A percentile compares a stretch with the other conserved stretches of the same genome.
Evolutionary conservation across 345 rosid genomes (phyloP).

Genomic region (Anacardium occidentale): DNA sequence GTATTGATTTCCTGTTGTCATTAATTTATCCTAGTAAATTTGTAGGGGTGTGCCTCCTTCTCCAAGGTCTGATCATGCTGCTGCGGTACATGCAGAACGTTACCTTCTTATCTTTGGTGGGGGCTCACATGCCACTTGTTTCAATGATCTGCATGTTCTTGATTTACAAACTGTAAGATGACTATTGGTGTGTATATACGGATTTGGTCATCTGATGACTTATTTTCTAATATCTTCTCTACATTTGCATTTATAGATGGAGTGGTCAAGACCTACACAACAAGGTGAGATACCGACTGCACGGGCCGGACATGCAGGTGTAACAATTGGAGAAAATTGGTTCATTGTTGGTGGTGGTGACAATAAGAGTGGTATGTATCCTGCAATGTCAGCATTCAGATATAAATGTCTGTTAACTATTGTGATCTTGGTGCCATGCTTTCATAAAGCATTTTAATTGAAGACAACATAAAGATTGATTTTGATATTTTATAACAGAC

Average conservation of each 20-base stretch:
- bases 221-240: conserved; percentile 11
- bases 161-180: conserved; percentile 91
- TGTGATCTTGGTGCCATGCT: background rate
- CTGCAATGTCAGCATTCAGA: conserved; percentile 18
- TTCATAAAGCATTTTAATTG: background rate
- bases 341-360: conserved; percentile 99
- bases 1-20: conserved; percentile 11
- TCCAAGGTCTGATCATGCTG: conserved; percentile 98
- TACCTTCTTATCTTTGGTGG: conserved; percentile 98
- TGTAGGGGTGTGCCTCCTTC: conserved; percentile 92
- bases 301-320: conserved; percentile 97
- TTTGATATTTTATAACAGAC: conserved; percentile 6
- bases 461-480: background rate
- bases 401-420: conserved; percentile 1
- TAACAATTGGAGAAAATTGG: conserved; percentile 98
- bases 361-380: conserved; percentile 81
- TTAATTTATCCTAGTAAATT: conserved; percentile 16
- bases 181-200: conserved; percentile 13
- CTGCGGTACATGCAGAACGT: conserved; percentile 96
- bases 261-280: conserved; percentile 94
- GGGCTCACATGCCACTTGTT: conserved; percentile 93
- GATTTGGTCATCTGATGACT: conserved; percentile 15
- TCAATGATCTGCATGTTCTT: conserved; percentile 92
- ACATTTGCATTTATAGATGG: conserved; percentile 61
- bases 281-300: conserved; percentile 91